phyloP scores from a whole-genome alignment of 2,329 filamentous ascomycete species.

The Diaporthe citri region DNA sequence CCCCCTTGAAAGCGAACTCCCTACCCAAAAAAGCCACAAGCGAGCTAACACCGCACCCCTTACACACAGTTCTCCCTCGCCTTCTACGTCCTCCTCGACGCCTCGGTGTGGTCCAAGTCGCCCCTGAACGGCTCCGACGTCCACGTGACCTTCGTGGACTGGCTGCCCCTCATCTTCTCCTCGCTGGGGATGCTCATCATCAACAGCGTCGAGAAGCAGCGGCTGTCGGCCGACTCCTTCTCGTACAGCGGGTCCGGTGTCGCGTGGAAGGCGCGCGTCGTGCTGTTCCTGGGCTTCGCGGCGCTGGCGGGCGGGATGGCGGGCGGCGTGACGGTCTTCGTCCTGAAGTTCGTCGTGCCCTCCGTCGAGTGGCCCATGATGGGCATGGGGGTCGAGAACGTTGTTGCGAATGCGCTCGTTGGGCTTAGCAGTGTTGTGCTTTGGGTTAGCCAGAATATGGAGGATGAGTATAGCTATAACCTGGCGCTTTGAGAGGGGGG shows the following conservation, averaged over 20 bases:
- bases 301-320: conserved; percentile 76
- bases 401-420: conserved; percentile 74
- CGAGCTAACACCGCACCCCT: conserved; percentile 31
- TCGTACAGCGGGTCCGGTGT: conserved; percentile 73
- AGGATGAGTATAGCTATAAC: conserved; percentile 79
- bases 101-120: conserved; percentile 75
- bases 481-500: conserved; percentile 63
- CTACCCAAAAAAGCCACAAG: no score
- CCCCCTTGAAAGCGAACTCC: no score
- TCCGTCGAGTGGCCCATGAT: conserved; percentile 70
- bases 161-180: conserved; percentile 77
- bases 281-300: conserved; percentile 76
- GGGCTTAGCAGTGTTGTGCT: conserved; percentile 74
- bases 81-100: conserved; percentile 77
- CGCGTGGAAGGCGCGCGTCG: conserved; percentile 77
- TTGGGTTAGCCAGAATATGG: conserved; percentile 80
- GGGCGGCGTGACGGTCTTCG: conserved; percentile 76
- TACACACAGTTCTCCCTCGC: conserved; percentile 72
- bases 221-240: conserved; percentile 73
- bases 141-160: conserved; percentile 77
- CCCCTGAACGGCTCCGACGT: conserved; percentile 69
- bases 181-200: conserved; percentile 78
- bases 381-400: conserved; percentile 74
- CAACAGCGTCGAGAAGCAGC: conserved; percentile 77
- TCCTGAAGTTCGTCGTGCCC: conserved; percentile 73